A percentile compares a stretch with the other conserved stretches of the same genome.
phyloP scores from a whole-genome alignment of 305 asterid genomes.

The Solanum hybrid region DNA sequence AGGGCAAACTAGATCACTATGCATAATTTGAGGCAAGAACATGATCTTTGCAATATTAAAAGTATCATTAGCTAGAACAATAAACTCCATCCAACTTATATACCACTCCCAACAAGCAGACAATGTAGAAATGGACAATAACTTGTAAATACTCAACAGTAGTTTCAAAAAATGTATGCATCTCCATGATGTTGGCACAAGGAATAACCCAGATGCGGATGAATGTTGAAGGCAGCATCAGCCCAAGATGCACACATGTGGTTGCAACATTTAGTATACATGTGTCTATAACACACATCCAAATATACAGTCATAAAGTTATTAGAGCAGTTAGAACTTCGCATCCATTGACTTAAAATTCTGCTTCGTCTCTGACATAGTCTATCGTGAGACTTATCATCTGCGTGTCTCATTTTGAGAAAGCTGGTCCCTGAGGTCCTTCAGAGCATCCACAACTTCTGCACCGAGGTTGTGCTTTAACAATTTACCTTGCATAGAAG shows the following conservation, averaged over 20 bases:
- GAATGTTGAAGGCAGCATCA: neutral
- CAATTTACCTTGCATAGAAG: conserved; percentile 85
- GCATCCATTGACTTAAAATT: neutral
- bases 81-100: neutral
- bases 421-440: conserved; percentile 79
- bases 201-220: neutral
- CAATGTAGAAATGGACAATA: neutral
- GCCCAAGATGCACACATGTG: neutral
- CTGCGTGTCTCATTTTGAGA: conserved; percentile 25
- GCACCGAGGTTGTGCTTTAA: conserved; percentile 90
- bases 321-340: neutral
- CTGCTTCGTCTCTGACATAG: neutral
- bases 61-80: neutral
- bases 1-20: neutral
- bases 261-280: neutral
- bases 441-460: conserved; percentile 78
- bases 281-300: neutral
- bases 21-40: neutral
- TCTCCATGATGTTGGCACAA: neutral
- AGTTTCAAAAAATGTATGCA: neutral
- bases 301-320: neutral
- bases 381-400: neutral
- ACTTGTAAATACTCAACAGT: neutral
- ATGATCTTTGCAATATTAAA: neutral
- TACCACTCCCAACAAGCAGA: neutral